Evolutionary conservation across 2,329 filamentous ascomycete genomes (phyloP).

Genomic region (Rutstroemia sydowiana): DNA sequence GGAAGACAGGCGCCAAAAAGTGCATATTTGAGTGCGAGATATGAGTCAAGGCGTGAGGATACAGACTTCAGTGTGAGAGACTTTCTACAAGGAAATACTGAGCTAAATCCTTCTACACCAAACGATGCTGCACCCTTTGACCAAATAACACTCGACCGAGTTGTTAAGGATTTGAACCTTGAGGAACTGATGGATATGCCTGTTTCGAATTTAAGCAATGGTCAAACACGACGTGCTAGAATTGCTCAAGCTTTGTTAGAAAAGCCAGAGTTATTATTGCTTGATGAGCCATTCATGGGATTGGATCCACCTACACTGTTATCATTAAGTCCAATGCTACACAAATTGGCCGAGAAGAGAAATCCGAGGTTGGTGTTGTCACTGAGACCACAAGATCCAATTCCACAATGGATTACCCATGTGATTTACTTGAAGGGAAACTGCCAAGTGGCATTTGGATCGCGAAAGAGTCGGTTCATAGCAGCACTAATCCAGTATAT

Average conservation of each 20-base stretch:
- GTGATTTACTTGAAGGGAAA: conserved; percentile 63
- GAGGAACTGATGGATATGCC: conserved; percentile 67
- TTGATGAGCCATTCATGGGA: conserved; percentile 96
- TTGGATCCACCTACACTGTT: conserved; percentile 77
- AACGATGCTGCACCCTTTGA: conserved; percentile 42
- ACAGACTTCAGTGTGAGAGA: conserved; percentile 81
- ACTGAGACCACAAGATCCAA: conserved; percentile 73
- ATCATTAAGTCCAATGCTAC: conserved; percentile 63
- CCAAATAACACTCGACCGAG: conserved; percentile 45
- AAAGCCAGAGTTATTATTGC: conserved; percentile 70
- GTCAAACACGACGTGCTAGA: conserved; percentile 77
- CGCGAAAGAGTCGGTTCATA: conserved; percentile 56
- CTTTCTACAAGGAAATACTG: conserved; percentile 74
- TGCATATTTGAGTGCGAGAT: conserved; percentile 80
- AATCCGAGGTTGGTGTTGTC: conserved; percentile 69
- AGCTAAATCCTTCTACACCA: conserved; percentile 61
- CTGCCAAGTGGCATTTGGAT: conserved; percentile 58
- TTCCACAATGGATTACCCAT: conserved; percentile 89
- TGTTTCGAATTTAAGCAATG: conserved; percentile 86
- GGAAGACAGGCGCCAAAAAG: conserved; percentile 50
- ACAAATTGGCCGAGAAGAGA: conserved; percentile 56
- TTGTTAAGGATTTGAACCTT: conserved; percentile 65
- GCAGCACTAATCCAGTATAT: conserved; percentile 43
- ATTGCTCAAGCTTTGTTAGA: conserved; percentile 81
- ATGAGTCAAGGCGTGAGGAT: conserved; percentile 78